phyloP scores from a whole-genome alignment of 2,329 filamentous ascomycete genomes.

The Claviceps digitariae region DNA sequence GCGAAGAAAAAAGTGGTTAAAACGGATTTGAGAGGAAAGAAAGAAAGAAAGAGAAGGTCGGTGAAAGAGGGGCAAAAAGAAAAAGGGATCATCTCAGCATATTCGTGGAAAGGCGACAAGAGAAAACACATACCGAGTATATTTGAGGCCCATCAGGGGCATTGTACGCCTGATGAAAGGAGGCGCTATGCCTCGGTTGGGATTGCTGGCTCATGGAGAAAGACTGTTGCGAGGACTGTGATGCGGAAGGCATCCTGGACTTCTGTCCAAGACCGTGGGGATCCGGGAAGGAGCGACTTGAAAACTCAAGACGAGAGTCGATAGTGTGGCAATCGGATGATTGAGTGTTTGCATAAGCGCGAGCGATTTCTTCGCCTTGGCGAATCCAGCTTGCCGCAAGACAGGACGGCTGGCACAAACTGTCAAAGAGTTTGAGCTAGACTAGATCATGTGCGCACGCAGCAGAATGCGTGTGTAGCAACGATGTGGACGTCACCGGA shows the following conservation, averaged over 20 bases:
- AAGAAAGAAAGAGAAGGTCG: background rate
- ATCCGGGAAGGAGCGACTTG: background rate
- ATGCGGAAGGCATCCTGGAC: constrained; percentile 25
- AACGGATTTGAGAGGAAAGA: background rate
- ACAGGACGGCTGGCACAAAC: background rate
- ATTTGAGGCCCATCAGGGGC: constrained; percentile 38
- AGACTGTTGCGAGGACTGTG: constrained; percentile 41
- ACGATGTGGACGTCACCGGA: background rate
- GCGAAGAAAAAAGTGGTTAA: background rate
- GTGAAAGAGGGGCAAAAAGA: too few species aligned
- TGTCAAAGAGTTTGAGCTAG: background rate
- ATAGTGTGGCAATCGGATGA: background rate
- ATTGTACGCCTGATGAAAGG: constrained; percentile 23
- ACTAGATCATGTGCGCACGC: background rate
- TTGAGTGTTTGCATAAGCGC: background rate
- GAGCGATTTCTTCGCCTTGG: background rate
- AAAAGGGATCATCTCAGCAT: too few species aligned
- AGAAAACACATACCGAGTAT: constrained; percentile 39
- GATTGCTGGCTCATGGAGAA: constrained; percentile 44
- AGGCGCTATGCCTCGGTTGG: constrained; percentile 25
- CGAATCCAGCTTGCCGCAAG: background rate
- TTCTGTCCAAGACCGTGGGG: background rate
- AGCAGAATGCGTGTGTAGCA: background rate
- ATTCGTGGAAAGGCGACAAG: too few species aligned
- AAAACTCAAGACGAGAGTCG: background rate